Percentiles rank a stretch among this genome's conserved stretches.
Evolutionary conservation across 495 filamentous ascomycete genomes (phyloP).

Genomic region (Penicillium goetzii): DNA sequence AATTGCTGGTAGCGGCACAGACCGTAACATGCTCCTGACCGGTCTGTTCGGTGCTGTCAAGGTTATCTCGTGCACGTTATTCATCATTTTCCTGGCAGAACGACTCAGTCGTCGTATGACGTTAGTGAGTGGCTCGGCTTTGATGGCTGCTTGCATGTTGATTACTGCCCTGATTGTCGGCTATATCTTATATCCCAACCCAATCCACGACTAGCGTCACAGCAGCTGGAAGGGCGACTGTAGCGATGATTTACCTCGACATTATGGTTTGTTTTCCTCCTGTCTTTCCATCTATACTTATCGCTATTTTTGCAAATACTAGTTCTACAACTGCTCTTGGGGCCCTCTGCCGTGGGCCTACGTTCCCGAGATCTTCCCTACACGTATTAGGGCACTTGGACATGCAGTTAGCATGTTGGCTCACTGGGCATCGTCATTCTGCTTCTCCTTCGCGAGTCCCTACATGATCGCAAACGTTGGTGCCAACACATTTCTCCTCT

Average conservation of each 20-base stretch:
- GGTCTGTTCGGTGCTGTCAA: slow-evolving; percentile 48
- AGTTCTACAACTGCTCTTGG: slow-evolving; percentile 36
- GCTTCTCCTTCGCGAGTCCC: slow-evolving; percentile 35
- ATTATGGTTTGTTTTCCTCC: slow-evolving; percentile 26
- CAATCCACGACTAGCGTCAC: slow-evolving; percentile 24
- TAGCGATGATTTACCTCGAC: slow-evolving; percentile 32
- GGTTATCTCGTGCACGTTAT: slow-evolving; percentile 42
- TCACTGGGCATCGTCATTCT: slow-evolving; percentile 36
- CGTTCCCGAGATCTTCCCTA: slow-evolving; percentile 37
- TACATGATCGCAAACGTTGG: slow-evolving; percentile 35
- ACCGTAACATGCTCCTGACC: slow-evolving; percentile 43
- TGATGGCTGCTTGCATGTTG: slow-evolving; percentile 32
- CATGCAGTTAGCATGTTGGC: slow-evolving; percentile 35
- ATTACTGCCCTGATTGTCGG: slow-evolving; percentile 32
- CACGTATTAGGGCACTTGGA: slow-evolving; percentile 32
- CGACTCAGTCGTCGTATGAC: slow-evolving; percentile 41
- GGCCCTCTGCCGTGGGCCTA: slow-evolving; percentile 34
- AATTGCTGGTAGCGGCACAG: slow-evolving; percentile 33
- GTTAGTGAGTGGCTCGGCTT: slow-evolving; percentile 37
- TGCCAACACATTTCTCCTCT: slow-evolving; percentile 33
- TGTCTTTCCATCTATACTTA: too few relatives aligned
- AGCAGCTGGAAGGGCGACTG: slow-evolving; percentile 28
- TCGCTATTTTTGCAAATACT: background rate
- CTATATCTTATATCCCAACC: slow-evolving; percentile 24
- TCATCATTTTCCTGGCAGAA: slow-evolving; percentile 45